Base-by-base conservation (phyloP, 768 basidiomycete genomes). In the Dentipellis fragilis region DNA sequence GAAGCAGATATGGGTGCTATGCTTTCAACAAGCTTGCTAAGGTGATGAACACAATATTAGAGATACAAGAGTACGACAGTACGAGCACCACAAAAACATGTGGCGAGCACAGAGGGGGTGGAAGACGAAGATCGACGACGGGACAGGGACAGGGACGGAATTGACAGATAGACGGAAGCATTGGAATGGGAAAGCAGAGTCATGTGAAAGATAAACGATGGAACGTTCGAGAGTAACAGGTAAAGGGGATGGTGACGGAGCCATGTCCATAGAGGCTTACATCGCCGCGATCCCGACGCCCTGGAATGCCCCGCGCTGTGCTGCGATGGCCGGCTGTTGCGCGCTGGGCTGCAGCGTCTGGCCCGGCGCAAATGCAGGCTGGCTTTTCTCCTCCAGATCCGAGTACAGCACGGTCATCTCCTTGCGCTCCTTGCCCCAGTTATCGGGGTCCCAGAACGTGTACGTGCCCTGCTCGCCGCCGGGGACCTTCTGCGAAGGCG, bases 381-480 rank as follows among this genome's bases (percentile, higher is more conserved):
- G 51, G n/a, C 61, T 55, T 57, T 62, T 60, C 55, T 65, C 66
- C 61, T 64, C 63, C n/a, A 67, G 56, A 54, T 66, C 66, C 39
- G 63, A 62, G 29, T 65, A 65, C 46, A 65, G 57, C 34, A 67
- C 64, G 16, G 54, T 50, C 52, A 62, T 58, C 51, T 66, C 61
- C 55, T 65, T 67, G 59, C 67, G 63, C 54, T 62, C 65, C 58
- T 69, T 64, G 49, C 66, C 66, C 61, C 59, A 61, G 55, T 62
- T 60, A 11, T 69, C 65, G 5, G 66, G 66, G 49, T 69, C 68
- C 64, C 75, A 77, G 64, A 71, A 75, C 63, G 76, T 72, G 67
- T 63, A 63, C 35, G 83, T 80, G 37, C 93, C 93, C 61, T 86
- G 80, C 67, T 94, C 89, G 61, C 87, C 81, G 50, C 87, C 84